A percentile compares a stretch with the other conserved stretches of the same genome.
Conservation (phyloP, 148 eudicot species). For the Pouteria glomerata region DNA sequence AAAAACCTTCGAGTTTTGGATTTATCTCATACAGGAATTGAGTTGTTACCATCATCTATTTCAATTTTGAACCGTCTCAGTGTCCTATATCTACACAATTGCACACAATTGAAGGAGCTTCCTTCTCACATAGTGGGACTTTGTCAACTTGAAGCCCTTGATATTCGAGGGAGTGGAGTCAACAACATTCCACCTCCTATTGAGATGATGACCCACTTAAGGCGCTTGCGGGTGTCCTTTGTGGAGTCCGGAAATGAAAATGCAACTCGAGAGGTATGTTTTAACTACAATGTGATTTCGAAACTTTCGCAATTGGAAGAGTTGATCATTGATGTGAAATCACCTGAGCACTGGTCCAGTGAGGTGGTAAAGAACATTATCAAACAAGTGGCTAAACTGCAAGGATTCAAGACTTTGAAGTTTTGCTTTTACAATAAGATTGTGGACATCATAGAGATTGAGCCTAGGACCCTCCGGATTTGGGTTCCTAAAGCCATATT, state of each 20-base stretch:
- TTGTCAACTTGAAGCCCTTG: constrained; percentile 15
- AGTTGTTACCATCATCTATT: constrained; percentile 5
- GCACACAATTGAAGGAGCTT: constrained; percentile 6
- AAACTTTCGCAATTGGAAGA: constrained; percentile 8
- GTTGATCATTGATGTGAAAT: constrained; percentile 13
- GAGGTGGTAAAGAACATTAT: neutral
- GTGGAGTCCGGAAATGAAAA: neutral
- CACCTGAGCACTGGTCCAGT: neutral
- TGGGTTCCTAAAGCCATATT: neutral
- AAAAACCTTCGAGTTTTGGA: constrained; percentile 12
- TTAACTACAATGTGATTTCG: constrained; percentile 4
- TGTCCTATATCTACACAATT: constrained; percentile 9
- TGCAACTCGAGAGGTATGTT: neutral
- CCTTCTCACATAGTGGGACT: neutral
- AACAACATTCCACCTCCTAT: neutral
- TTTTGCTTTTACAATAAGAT: neutral
- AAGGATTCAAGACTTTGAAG: neutral
- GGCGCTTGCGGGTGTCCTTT: constrained; percentile 13
- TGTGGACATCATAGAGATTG: neutral
- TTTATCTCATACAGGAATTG: constrained; percentile 9
- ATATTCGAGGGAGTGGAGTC: constrained; percentile 17
- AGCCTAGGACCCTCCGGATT: neutral
- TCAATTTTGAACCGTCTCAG: neutral
- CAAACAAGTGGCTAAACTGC: neutral
- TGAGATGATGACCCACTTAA: neutral